Base-by-base conservation (phyloP, 345 rosid genomes). In the Reutealis trisperma region DNA sequence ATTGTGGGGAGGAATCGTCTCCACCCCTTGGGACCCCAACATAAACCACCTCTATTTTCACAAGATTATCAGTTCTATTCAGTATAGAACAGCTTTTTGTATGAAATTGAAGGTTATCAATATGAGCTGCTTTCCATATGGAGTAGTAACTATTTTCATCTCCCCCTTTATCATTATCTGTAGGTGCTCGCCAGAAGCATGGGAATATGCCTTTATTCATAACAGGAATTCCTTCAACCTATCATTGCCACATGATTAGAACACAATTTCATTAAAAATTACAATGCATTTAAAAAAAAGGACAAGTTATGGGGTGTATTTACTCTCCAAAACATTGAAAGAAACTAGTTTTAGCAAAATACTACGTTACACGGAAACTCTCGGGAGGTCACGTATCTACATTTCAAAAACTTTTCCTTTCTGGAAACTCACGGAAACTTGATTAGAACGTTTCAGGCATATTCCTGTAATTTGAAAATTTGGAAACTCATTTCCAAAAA, bases 141-240 rank as follows among this genome's bases (percentile, higher is more conserved):
- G 97, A 90, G 84, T 84, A 80, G 76, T 96, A 92, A 83, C 99
- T 93, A 61, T 77, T 59, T 64, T 79, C 84, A 9, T 74, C 96
- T 80, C 99, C 98, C 71, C 99, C 99, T 80, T 92, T 93, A 85
- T 96, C 99, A 75, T 96, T 96, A 81, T 96, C 98, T 16, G 93
- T 92, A 12, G 95, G 96, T 80, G 98, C 99, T 82, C 99, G 86
- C 98, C 99, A 93, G 85, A 96, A 89, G 87, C 96, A 92, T 47
- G 99, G 98, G 61, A 87, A 73, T 78, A 96, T 83, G 83, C 97
- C 92, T 74, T 86, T 87, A 27, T 71, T 88, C 92, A 96, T 80
- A 37, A 96, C 84, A 71, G 86, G 78, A 77, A 87, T 84, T 75
- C 97, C 99, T 78, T 87, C 83, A 70, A 90, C 88, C 99, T 96